A percentile compares a stretch with the other conserved stretches of the same genome.
Conservation (phyloP, 805 yeast species). For the Ogataea chonburiensis region DNA sequence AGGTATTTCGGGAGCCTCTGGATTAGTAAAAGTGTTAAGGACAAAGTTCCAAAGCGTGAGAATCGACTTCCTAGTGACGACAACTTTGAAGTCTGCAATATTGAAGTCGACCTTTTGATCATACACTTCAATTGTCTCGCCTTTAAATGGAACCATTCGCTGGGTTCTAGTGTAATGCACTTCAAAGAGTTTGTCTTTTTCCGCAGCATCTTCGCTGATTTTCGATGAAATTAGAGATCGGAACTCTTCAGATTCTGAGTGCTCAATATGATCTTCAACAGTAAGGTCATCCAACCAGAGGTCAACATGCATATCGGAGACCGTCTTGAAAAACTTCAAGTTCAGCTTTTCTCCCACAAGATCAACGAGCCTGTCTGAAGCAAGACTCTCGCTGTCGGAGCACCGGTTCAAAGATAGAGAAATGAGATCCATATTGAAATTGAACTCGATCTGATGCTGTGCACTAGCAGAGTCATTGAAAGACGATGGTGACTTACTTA, state of each 20-base stretch:
- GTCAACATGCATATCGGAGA: slow-evolving; percentile 61
- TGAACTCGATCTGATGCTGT: slow-evolving; percentile 72
- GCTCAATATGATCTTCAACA: slow-evolving; percentile 73
- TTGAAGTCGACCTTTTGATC: slow-evolving; percentile 75
- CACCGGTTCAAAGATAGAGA: slow-evolving; percentile 66
- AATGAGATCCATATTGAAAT: slow-evolving; percentile 65
- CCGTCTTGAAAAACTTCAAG: slow-evolving; percentile 59
- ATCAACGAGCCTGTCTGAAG: slow-evolving; percentile 68
- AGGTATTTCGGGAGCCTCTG: slow-evolving; percentile 64
- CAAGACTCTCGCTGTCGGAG: slow-evolving; percentile 55
- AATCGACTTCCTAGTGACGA: slow-evolving; percentile 73
- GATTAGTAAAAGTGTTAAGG: slow-evolving; percentile 85
- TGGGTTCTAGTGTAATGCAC: slow-evolving; percentile 58
- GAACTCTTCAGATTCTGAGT: slow-evolving; percentile 59
- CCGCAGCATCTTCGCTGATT: slow-evolving; percentile 40
- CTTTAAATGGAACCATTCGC: slow-evolving; percentile 55
- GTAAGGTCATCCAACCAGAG: slow-evolving; percentile 62
- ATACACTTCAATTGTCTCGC: slow-evolving; percentile 58
- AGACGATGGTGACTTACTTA: slow-evolving; percentile 7
- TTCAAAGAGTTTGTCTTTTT: slow-evolving; percentile 51
- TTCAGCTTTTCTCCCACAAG: slow-evolving; percentile 64
- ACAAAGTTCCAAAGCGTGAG: slow-evolving; percentile 78
- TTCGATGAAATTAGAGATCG: slow-evolving; percentile 69
- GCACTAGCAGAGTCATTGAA: slow-evolving; percentile 13
- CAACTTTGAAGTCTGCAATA: slow-evolving; percentile 75